These are phyloP conservation scores for Cubamyces sp. DNA, from an alignment of 768 basidiomycete species.

Conservation along the genomic window DNA sequence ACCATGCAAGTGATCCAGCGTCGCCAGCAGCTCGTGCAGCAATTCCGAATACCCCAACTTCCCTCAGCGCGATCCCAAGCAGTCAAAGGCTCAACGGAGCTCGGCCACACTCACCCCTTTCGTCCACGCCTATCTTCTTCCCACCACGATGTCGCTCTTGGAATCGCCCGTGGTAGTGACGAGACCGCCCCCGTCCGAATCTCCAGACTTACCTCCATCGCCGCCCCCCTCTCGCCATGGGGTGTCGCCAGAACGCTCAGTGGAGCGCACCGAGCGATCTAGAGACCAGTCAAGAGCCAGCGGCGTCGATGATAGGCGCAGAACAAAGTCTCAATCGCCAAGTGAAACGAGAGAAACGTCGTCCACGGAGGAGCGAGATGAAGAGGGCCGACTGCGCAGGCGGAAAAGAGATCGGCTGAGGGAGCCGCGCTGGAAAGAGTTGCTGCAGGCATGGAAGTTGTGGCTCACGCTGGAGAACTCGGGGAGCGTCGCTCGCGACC, in stretches of 20 bases:
- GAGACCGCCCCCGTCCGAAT: background rate
- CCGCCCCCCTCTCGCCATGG: conserved; percentile 10
- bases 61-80: background rate
- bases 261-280: background rate
- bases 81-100: background rate
- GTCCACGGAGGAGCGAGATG: conserved; percentile 7
- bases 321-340: background rate
- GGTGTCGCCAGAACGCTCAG: background rate
- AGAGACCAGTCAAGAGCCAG: background rate
- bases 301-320: background rate
- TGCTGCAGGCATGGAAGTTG: conserved; percentile 24
- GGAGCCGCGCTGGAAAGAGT: conserved; percentile 8
- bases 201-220: conserved; percentile 14
- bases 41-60: conserved; percentile 8
- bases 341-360: background rate
- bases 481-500: conserved; percentile 55
- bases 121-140: background rate
- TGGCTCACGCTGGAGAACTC: conserved; percentile 47
- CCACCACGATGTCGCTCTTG: conserved; percentile 13
- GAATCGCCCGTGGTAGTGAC: conserved; percentile 13
- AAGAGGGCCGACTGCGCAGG: background rate
- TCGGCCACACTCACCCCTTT: background rate
- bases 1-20: background rate
- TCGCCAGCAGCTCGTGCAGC: background rate
- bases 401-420: background rate